phyloP scores from a whole-genome alignment of 1,284 basidiomycete species.

The Ganoderma leucocontextum region DNA sequence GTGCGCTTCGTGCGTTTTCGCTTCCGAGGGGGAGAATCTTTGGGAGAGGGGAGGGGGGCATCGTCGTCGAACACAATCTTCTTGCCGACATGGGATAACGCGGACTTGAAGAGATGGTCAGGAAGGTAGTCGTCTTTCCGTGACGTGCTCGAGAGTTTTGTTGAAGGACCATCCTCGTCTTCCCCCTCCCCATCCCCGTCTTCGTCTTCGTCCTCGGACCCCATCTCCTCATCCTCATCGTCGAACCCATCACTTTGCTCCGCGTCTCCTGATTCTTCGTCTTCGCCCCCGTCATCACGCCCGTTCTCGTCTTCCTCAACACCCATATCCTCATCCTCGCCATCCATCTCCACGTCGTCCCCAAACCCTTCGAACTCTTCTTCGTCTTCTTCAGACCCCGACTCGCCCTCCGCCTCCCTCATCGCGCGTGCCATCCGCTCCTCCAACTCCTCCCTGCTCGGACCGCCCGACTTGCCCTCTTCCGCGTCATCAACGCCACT shows the following conservation, averaged over 20 bases:
- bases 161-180: not conserved
- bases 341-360: constrained; percentile 12
- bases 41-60: constrained; percentile 17
- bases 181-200: constrained; percentile 8
- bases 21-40: constrained; percentile 29
- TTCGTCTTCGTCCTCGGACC: constrained; percentile 21
- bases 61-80: constrained; percentile 29
- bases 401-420: constrained; percentile 38
- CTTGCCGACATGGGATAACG: constrained; percentile 33
- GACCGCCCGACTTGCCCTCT: constrained; percentile 17
- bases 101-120: constrained; percentile 46
- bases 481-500: constrained; percentile 18
- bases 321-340: constrained; percentile 12
- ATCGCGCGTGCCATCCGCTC: constrained; percentile 45
- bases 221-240: constrained; percentile 9
- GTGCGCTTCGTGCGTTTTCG: constrained; percentile 37
- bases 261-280: constrained; percentile 30
- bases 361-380: constrained; percentile 7
- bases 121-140: constrained; percentile 43
- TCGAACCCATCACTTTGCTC: constrained; percentile 6
- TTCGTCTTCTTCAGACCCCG: constrained; percentile 32
- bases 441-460: constrained; percentile 34
- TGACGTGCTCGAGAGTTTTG: constrained; percentile 4
- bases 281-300: constrained; percentile 63
- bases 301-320: constrained; percentile 41